Evolutionary conservation across 2,329 filamentous ascomycete genomes (phyloP), one percentile per base, ranked within the genome.

Genomic region (Sclerotinia trifoliorum): DNA sequence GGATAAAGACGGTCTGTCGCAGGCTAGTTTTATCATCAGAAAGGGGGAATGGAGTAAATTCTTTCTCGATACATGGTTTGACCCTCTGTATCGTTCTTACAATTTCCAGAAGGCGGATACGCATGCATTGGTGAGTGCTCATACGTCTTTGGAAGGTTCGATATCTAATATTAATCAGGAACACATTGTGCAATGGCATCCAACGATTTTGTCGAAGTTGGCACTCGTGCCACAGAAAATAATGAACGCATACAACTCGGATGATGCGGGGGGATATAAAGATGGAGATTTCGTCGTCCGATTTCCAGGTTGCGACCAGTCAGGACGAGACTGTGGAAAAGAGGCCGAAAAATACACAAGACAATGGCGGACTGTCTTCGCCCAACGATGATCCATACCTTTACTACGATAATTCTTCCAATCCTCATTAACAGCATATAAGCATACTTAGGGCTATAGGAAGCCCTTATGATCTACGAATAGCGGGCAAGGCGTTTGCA

Each of bases 51-150:
- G 94, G 92, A 91, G 92, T 56, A 91, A 90, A 76, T 99, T 91
- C 82, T 92, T 99, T 77, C 80, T 98, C 24, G 95, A 99, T 78
- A 90, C 92, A 0, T 99, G 95, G 95, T 96, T 95, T 77, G 93
- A 98, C 78, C 95, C 95, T 60, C 82, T 98, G 55, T 99, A 96
- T 80, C 86, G 94, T 71, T 91, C 85, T 73, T 99, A 99, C 81
- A 96, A 97, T 77, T 99, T 99, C 77, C 92, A 96, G 77, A 97
- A 96, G 78, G 94, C 93, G 0, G 95, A 99, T 79, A 87, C 85
- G 32, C 94, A 99, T 81, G 94, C 94, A 63, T 80, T 99, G 82
- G 95, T 93, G 83, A 77, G 88, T 57, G 78, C 24, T 48, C 24
- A 54, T 49, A 32, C 63, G 60, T 48, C 42, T 29, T 55, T 32